Conservation (phyloP, 345 rosid species). For the Populus ilicifolia region DNA sequence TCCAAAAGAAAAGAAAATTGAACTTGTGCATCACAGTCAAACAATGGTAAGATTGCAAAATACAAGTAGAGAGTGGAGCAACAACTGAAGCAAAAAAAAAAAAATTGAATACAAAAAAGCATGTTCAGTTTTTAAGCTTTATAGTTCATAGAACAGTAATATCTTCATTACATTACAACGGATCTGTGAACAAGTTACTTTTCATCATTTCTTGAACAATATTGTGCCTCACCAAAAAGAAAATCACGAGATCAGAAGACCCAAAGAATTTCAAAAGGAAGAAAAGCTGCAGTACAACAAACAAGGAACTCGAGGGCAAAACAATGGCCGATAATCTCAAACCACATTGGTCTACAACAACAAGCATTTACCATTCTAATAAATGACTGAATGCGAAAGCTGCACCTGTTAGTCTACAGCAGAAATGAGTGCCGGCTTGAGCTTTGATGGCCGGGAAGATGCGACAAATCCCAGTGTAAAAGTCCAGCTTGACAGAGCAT, state of each 20-base stretch:
- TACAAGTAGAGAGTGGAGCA: not conserved
- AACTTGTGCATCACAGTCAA: not conserved
- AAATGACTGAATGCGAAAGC: not conserved
- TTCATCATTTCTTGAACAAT: conserved; percentile 13
- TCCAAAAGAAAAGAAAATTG: not conserved
- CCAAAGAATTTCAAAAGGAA: not conserved
- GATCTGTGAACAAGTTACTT: conserved; percentile 3
- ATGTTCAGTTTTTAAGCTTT: not conserved
- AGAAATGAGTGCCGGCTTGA: not conserved
- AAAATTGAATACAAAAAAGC: not conserved
- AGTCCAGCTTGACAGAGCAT: not conserved
- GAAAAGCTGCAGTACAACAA: conserved; percentile 1
- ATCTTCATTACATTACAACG: not conserved
- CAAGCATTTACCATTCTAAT: conserved; percentile 1
- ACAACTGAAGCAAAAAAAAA: not conserved
- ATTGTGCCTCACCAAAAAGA: not conserved
- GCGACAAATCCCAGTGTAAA: conserved; percentile 1
- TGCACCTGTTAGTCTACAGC: not conserved
- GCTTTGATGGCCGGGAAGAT: not conserved
- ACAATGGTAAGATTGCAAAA: not conserved
- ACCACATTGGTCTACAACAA: not conserved
- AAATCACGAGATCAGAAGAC: conserved; percentile 18
- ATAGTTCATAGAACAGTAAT: not conserved
- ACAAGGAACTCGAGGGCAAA: conserved; percentile 2
- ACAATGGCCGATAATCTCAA: conserved; percentile 4